Percentiles rank a stretch among this genome's conserved stretches.
Evolutionary conservation across 345 rosid genomes (phyloP).

Genomic region (Balakata baccata): DNA sequence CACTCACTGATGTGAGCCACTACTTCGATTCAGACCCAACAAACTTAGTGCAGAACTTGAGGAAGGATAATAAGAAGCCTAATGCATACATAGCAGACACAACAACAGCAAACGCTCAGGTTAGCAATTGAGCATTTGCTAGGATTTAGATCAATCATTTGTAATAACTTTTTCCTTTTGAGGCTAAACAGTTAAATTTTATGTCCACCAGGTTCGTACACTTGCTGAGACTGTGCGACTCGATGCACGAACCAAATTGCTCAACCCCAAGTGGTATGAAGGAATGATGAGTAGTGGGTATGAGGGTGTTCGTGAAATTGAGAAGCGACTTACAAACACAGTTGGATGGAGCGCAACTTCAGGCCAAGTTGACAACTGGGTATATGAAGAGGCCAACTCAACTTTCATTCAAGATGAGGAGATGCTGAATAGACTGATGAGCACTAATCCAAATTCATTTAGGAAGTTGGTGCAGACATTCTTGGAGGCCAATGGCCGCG

Average conservation of each 20-base stretch:
- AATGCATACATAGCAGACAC: constrained; percentile 93
- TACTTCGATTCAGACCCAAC: constrained; percentile 98
- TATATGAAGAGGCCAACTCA: constrained; percentile 88
- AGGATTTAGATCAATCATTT: not conserved
- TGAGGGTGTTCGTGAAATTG: constrained; percentile 96
- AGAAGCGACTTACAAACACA: constrained; percentile 88
- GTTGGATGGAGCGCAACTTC: constrained; percentile 99
- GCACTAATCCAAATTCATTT: constrained; percentile 83
- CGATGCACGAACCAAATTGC: constrained; percentile 85
- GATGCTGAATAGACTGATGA: constrained; percentile 85
- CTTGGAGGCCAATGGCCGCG: constrained; percentile 96
- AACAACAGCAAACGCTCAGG: constrained; percentile 97
- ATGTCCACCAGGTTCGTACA: constrained; percentile 63
- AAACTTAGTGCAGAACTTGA: constrained; percentile 79
- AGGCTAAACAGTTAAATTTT: constrained; percentile 20
- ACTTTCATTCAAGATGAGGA: constrained; percentile 93
- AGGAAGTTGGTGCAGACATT: constrained; percentile 93
- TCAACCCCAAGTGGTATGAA: constrained; percentile 98
- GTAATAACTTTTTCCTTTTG: not conserved
- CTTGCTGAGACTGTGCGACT: constrained; percentile 84
- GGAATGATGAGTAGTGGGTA: constrained; percentile 96
- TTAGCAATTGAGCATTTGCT: constrained; percentile 20
- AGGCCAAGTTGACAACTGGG: constrained; percentile 98
- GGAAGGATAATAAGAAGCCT: constrained; percentile 93
- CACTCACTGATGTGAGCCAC: constrained; percentile 95